phyloP scores from a whole-genome alignment of 192 early-diverging fungal genomes.

The Backusella parvicylindrica region DNA sequence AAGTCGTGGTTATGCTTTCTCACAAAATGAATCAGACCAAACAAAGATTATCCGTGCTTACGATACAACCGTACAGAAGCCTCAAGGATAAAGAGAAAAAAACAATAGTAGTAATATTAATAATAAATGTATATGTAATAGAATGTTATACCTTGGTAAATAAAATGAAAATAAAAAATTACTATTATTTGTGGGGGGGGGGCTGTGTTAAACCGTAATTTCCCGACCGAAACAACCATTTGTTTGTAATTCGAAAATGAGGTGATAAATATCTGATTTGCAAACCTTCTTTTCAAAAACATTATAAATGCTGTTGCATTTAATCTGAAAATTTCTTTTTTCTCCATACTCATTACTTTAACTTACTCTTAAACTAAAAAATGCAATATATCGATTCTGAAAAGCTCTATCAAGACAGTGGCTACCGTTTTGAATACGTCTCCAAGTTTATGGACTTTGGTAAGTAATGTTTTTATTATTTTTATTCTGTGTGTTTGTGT shows the following conservation, averaged over 20 bases:
- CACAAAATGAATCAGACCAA: slow-evolving; percentile 94
- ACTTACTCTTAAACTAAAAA: background rate
- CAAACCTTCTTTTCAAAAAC: background rate
- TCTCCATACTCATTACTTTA: background rate
- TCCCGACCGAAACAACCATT: background rate
- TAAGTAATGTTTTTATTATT: slow-evolving; percentile 9
- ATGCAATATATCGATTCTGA: slow-evolving; percentile 64
- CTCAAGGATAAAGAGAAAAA: slow-evolving; percentile 38
- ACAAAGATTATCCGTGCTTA: slow-evolving; percentile 58
- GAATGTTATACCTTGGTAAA: background rate
- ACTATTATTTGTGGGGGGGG: background rate
- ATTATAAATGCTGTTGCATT: background rate
- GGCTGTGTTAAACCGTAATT: background rate
- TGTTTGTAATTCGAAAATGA: slow-evolving; percentile 12
- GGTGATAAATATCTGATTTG: background rate
- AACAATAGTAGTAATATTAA: background rate
- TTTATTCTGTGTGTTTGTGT: too few relatives aligned
- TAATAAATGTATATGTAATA: background rate
- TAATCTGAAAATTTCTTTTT: background rate
- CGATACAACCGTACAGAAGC: slow-evolving; percentile 56
- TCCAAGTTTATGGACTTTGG: slow-evolving; percentile 71
- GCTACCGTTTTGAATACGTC: slow-evolving; percentile 80
- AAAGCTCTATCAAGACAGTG: slow-evolving; percentile 65
- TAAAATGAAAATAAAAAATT: background rate
- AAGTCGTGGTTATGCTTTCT: slow-evolving; percentile 96